Base-by-base conservation (phyloP, 176 grass and related monocot species). In the Phoenix roebelenii region DNA sequence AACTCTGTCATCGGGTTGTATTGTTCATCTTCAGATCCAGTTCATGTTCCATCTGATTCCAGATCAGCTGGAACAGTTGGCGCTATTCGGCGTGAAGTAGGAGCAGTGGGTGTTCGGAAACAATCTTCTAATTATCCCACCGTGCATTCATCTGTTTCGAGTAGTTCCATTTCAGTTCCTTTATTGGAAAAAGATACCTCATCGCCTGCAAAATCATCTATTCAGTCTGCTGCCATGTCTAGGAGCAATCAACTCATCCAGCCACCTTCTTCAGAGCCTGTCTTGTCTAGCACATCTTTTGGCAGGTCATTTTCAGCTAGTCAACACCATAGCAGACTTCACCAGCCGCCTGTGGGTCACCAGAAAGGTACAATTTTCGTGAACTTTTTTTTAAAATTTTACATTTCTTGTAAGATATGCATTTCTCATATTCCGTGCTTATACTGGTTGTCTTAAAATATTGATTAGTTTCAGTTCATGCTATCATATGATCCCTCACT, bases 341-440 rank as follows among this genome's bases (percentile, higher is more conserved):
- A 80, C 30, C 87, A 82, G 61, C 76, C 65, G 58, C 24, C 76
- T 74, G 54, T 25, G 55, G 23, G 19, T 59, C 78, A 76, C 35
- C 68, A 74, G 55, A 90, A 90, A 82, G 87, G 87, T 90, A 90
- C 58, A 28, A 25, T 23, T 51, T 4, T 20, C 15, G 9, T 32
- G 29, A 44, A 51, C 2, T 5, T 32, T 7, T 32, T 7, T 35
- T 35, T 7, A 35, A 5, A 35, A 5, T 1, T 30, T 5, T 35
- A 7, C 35, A 12, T 39, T 39, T 39, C 35, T 39, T 39, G 35
- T 39, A 1, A 39, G 35, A 39, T 39, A 12, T 39, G 35, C 2
- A 5, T 5, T 30, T 39, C 28, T 30, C 4, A 30, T 30, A 5
- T 30, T 30, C 28, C 28, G 10, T 39, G 35, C 35, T 39, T 39